These are phyloP conservation scores for Ceratonia siliqua DNA, from an alignment of 306 rosid genomes.

Conservation along the genomic window DNA sequence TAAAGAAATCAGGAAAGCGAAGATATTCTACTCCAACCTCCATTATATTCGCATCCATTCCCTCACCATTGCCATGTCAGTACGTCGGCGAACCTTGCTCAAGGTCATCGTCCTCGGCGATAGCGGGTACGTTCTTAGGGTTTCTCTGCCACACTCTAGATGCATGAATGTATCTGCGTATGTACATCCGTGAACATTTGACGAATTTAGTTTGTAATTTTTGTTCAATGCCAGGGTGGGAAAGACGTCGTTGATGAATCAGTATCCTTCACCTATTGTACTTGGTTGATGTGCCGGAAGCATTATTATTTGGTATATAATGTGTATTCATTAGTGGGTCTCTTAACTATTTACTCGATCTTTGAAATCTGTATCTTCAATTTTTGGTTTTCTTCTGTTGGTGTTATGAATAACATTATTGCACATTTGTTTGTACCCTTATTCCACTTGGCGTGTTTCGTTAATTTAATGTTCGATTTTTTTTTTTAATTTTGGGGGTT, in stretches of 20 bases:
- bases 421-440: not conserved
- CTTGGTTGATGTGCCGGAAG: not conserved
- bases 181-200: not conserved
- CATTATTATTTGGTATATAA: not conserved
- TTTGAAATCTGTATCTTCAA: not conserved
- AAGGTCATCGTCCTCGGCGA: constrained; percentile 97
- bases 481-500: too few species aligned
- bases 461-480: not conserved
- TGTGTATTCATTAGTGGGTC: not conserved
- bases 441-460: not conserved
- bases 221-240: constrained; percentile 65
- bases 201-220: not conserved
- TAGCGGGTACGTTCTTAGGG: constrained; percentile 68
- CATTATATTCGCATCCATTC: not conserved
- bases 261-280: constrained; percentile 57
- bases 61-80: constrained; percentile 59
- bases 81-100: constrained; percentile 85
- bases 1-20: not conserved
- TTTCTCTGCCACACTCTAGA: constrained; percentile 15
- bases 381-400: not conserved
- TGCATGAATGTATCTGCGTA: not conserved
- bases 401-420: not conserved
- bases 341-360: not conserved
- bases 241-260: constrained; percentile 95
- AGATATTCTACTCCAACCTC: not conserved